These are phyloP conservation scores for Boeremia lycopersici DNA, from an alignment of 2,329 filamentous ascomycete genomes.

Conservation along the genomic window DNA sequence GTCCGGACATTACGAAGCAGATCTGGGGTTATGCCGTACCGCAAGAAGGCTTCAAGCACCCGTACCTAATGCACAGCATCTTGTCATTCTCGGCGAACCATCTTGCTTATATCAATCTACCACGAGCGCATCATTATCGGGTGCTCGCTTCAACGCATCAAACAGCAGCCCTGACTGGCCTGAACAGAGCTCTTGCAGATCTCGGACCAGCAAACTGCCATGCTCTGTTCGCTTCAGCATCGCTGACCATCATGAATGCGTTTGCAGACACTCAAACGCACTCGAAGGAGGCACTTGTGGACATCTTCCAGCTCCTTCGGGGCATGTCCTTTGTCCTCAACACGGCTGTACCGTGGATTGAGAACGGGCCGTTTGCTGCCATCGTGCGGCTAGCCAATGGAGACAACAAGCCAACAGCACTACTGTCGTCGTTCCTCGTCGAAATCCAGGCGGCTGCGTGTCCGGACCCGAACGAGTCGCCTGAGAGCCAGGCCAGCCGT, in stretches of 20 bases:
- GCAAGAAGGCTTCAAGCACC: constrained; percentile 40
- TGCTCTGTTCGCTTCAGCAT: constrained; percentile 34
- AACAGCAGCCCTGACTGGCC: constrained; percentile 26
- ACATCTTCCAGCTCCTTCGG: constrained; percentile 36
- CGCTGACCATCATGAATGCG: constrained; percentile 32
- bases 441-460: constrained; percentile 24
- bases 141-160: constrained; percentile 39
- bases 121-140: constrained; percentile 23
- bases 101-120: constrained; percentile 38
- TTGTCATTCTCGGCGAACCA: constrained; percentile 48
- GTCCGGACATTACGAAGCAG: constrained; percentile 28
- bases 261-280: constrained; percentile 29
- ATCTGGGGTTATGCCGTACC: constrained; percentile 45
- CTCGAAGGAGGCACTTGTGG: constrained; percentile 31
- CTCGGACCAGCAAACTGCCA: constrained; percentile 37
- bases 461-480: constrained; percentile 8
- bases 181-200: constrained; percentile 30
- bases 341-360: constrained; percentile 22
- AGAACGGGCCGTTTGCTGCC: constrained; percentile 30
- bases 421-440: constrained; percentile 29
- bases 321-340: constrained; percentile 34
- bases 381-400: constrained; percentile 18
- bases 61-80: constrained; percentile 48
- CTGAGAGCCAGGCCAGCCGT: constrained; percentile 11
- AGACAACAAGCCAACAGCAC: constrained; percentile 21